Evolutionary conservation across 202 grass and related monocot species (phyloP).

Genomic region (Setaria italica): DNA sequence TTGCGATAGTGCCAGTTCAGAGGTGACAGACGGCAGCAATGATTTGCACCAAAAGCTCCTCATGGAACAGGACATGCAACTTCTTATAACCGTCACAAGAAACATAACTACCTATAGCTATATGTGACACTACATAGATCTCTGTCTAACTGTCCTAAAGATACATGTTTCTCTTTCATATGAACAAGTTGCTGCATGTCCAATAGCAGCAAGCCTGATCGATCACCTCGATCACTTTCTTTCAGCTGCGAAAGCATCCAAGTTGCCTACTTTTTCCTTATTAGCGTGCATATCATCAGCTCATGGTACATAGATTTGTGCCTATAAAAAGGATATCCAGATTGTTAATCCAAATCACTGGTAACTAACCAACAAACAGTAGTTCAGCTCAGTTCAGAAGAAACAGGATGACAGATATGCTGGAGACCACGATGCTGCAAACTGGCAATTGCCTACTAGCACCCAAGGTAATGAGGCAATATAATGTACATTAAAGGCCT

Average conservation of each 20-base stretch:
- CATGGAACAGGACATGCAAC: slow-evolving; percentile 18
- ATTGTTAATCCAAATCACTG: background rate
- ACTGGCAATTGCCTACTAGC: background rate
- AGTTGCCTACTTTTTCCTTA: slow-evolving; percentile 17
- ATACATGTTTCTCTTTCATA: slow-evolving; percentile 9
- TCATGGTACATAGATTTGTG: background rate
- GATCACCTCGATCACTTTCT: background rate
- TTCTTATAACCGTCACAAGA: slow-evolving; percentile 26
- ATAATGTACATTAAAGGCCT: background rate
- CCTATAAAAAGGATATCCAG: slow-evolving; percentile 45
- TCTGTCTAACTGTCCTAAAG: slow-evolving; percentile 13
- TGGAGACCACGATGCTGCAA: background rate
- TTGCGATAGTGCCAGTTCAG: background rate
- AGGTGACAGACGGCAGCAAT: background rate
- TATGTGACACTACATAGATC: background rate
- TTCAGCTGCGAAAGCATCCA: slow-evolving; percentile 36
- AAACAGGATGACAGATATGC: background rate
- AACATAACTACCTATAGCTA: background rate
- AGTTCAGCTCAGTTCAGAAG: background rate
- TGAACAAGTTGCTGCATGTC: slow-evolving; percentile 17
- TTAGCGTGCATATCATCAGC: background rate
- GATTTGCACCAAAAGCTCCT: slow-evolving; percentile 12
- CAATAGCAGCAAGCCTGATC: background rate
- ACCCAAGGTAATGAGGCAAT: slow-evolving; percentile 20
- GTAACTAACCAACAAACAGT: background rate